Evolutionary conservation across 73 alveolate genomes (phyloP).

Genomic region (Uronychia setigera): DNA sequence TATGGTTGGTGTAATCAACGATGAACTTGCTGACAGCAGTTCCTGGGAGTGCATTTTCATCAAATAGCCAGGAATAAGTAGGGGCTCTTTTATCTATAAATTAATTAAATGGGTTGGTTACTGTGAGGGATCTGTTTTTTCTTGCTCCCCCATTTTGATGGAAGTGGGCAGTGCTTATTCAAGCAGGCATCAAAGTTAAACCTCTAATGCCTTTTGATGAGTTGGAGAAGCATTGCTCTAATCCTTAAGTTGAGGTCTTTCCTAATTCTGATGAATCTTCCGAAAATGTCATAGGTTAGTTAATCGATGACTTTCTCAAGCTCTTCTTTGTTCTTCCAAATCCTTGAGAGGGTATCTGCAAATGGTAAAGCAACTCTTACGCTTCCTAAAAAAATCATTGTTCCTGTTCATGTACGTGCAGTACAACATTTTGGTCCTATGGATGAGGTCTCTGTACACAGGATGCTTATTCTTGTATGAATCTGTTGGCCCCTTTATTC

Average conservation of each 20-base stretch:
- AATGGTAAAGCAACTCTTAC: not conserved
- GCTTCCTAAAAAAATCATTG: constrained; percentile 56
- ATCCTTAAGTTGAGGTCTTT: constrained; percentile 29
- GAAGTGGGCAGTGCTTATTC: constrained; percentile 69
- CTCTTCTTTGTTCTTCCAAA: not conserved
- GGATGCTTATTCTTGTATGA: not conserved
- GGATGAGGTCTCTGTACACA: constrained; percentile 21
- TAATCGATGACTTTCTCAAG: not conserved
- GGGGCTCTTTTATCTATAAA: not conserved
- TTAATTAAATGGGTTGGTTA: not conserved
- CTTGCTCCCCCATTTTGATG: constrained; percentile 62
- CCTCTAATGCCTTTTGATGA: constrained; percentile 45
- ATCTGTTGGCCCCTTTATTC: constrained; percentile 29
- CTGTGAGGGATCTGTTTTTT: constrained; percentile 27
- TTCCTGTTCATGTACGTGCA: constrained; percentile 65
- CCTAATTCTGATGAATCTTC: constrained; percentile 48
- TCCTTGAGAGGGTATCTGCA: not conserved
- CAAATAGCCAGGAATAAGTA: constrained; percentile 33
- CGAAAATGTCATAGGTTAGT: constrained; percentile 20
- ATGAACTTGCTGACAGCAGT: constrained; percentile 38
- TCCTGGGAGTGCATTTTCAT: not conserved
- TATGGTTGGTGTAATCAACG: constrained; percentile 39
- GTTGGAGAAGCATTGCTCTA: constrained; percentile 19
- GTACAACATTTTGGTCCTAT: constrained; percentile 61
- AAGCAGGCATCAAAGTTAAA: constrained; percentile 64